phyloP scores from a whole-genome alignment of 106 monocot genomes.

The Gastrodia elata region DNA sequence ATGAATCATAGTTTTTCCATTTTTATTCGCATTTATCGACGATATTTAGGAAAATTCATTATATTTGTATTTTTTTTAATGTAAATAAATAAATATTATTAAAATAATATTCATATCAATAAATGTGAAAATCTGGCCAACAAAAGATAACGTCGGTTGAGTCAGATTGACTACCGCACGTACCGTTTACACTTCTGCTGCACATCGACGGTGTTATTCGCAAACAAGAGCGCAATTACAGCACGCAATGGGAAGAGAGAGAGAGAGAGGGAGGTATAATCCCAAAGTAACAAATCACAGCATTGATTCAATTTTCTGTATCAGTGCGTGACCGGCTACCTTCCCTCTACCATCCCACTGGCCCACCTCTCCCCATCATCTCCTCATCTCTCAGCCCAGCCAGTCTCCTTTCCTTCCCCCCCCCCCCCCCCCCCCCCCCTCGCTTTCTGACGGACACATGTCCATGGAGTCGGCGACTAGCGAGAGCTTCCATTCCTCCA shows the following conservation, averaged over 20 bases:
- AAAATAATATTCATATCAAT: too few species aligned
- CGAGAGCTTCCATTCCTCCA: slow-evolving; percentile 7
- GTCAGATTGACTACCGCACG: too few species aligned
- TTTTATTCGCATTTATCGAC: too few species aligned
- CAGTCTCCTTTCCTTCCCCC: not conserved
- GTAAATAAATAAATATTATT: too few species aligned
- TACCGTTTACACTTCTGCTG: too few species aligned
- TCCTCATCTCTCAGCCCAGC: not conserved
- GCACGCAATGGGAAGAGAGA: not conserved
- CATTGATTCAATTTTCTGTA: not conserved
- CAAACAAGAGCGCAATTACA: not conserved
- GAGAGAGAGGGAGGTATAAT: not conserved
- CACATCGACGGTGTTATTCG: too few species aligned
- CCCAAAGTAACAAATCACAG: not conserved
- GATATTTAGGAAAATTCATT: too few species aligned
- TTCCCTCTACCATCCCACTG: not conserved
- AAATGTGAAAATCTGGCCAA: too few species aligned
- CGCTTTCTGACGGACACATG: not conserved
- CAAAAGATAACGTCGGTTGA: too few species aligned
- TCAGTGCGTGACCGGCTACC: slow-evolving; percentile 8
- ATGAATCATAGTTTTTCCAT: too few species aligned
- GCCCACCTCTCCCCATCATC: not conserved
- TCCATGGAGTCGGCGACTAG: slow-evolving; percentile 6
- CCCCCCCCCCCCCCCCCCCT: too few species aligned
- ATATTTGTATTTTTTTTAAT: too few species aligned